Percentiles rank a stretch among this genome's conserved stretches.
Conservation (phyloP, 805 yeast species). For the Wickerhamomyces silvicola region DNA sequence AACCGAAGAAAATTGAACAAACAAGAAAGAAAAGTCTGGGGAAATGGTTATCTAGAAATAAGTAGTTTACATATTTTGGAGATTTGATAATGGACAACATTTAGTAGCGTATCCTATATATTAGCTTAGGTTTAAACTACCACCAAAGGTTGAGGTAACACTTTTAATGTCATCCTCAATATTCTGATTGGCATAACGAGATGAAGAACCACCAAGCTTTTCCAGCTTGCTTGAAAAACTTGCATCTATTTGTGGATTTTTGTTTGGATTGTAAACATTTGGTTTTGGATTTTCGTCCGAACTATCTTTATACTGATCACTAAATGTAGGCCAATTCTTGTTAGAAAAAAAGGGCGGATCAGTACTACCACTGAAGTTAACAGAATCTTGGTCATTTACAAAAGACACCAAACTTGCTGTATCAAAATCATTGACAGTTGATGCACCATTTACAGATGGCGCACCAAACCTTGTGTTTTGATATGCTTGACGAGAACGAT, state of each 20-base stretch:
- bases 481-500: slow-evolving; percentile 3
- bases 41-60: slow-evolving; percentile 8
- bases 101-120: neutral
- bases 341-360: slow-evolving; percentile 16
- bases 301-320: slow-evolving; percentile 9
- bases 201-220: slow-evolving; percentile 20
- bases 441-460: slow-evolving; percentile 12
- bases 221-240: slow-evolving; percentile 30
- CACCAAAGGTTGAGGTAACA: slow-evolving; percentile 9
- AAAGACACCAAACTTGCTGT: slow-evolving; percentile 34
- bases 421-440: slow-evolving; percentile 26
- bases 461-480: slow-evolving; percentile 6
- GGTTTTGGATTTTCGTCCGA: neutral
- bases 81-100: no score
- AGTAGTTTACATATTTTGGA: no score
- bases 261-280: slow-evolving; percentile 14
- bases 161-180: slow-evolving; percentile 17
- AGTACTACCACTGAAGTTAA: slow-evolving; percentile 7
- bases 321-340: slow-evolving; percentile 21
- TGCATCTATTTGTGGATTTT: slow-evolving; percentile 20
- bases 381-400: slow-evolving; percentile 22
- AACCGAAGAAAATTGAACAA: neutral
- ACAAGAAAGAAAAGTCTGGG: slow-evolving; percentile 4
- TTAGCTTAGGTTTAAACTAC: slow-evolving; percentile 3
- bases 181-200: slow-evolving; percentile 12